phyloP scores from a whole-genome alignment of 2,329 filamentous ascomycete species.

The Fusarium buxicola region DNA sequence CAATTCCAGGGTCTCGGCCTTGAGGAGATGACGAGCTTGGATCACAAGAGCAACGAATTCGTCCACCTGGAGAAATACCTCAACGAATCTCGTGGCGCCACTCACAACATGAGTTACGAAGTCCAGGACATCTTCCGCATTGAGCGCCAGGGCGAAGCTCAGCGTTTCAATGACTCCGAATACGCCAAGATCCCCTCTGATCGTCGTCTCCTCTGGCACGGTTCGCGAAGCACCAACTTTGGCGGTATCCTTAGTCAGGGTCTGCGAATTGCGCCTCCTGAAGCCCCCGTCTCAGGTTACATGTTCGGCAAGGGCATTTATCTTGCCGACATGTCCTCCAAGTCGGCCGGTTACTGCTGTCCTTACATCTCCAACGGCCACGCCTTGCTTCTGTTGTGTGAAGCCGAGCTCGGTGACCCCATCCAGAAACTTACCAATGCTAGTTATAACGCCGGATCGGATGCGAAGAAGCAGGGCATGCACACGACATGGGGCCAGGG shows the following conservation, averaged over 20 bases:
- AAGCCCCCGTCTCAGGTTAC: slow-evolving; percentile 83
- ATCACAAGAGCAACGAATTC: slow-evolving; percentile 71
- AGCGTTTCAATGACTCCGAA: slow-evolving; percentile 71
- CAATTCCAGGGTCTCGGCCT: slow-evolving; percentile 79
- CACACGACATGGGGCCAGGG: slow-evolving; percentile 80
- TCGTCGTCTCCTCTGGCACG: slow-evolving; percentile 87
- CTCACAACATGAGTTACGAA: slow-evolving; percentile 70
- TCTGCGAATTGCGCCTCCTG: slow-evolving; percentile 87
- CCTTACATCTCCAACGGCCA: slow-evolving; percentile 71
- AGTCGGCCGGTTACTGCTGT: slow-evolving; percentile 83
- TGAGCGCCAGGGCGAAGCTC: slow-evolving; percentile 76
- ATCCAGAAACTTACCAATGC: slow-evolving; percentile 71
- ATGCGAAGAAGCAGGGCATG: slow-evolving; percentile 69
- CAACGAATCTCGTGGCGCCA: slow-evolving; percentile 71
- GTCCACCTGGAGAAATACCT: slow-evolving; percentile 74
- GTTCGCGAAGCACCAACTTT: slow-evolving; percentile 84
- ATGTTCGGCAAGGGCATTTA: slow-evolving; percentile 95
- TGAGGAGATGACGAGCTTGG: slow-evolving; percentile 80
- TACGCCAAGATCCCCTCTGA: slow-evolving; percentile 69
- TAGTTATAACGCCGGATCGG: slow-evolving; percentile 72
- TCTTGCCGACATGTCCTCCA: slow-evolving; percentile 85
- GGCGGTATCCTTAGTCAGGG: slow-evolving; percentile 90
- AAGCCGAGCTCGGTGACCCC: slow-evolving; percentile 79
- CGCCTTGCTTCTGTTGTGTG: slow-evolving; percentile 83
- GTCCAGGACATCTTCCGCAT: slow-evolving; percentile 86